Conservation (phyloP, 345 rosid species). For the Eucalyptus cloeziana region DNA sequence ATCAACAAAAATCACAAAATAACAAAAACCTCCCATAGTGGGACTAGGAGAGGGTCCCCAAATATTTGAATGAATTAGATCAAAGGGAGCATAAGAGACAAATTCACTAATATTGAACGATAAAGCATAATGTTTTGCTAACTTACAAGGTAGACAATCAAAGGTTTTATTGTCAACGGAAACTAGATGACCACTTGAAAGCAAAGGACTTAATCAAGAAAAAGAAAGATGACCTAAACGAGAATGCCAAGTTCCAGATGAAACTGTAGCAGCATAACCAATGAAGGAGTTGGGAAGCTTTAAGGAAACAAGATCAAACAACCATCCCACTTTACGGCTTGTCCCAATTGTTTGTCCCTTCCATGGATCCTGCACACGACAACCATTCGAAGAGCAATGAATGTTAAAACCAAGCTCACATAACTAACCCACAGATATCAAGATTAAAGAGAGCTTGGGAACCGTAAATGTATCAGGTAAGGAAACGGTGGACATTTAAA, state of each 20-base stretch:
- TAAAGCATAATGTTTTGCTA: too few relatives aligned
- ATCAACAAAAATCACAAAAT: too few relatives aligned
- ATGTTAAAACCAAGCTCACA: neutral
- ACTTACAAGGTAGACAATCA: too few relatives aligned
- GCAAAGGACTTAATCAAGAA: accelerated
- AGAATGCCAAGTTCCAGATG: neutral
- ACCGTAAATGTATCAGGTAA: neutral
- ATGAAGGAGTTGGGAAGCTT: neutral
- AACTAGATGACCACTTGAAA: neutral
- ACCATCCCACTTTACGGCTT: accelerated
- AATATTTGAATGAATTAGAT: too few relatives aligned
- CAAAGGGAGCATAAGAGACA: too few relatives aligned
- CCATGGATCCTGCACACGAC: accelerated
- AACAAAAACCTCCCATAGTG: too few relatives aligned
- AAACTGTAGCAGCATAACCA: accelerated
- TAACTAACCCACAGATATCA: accelerated
- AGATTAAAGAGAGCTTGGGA: neutral
- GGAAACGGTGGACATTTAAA: neutral
- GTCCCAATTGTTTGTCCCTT: accelerated
- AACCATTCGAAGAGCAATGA: neutral
- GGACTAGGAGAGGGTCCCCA: too few relatives aligned
- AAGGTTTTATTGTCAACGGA: neutral
- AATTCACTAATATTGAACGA: too few relatives aligned
- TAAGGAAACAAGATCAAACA: accelerated
- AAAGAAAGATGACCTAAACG: neutral